phyloP scores from a whole-genome alignment of 2,329 filamentous ascomycete species.

The Fusarium verrucosum region DNA sequence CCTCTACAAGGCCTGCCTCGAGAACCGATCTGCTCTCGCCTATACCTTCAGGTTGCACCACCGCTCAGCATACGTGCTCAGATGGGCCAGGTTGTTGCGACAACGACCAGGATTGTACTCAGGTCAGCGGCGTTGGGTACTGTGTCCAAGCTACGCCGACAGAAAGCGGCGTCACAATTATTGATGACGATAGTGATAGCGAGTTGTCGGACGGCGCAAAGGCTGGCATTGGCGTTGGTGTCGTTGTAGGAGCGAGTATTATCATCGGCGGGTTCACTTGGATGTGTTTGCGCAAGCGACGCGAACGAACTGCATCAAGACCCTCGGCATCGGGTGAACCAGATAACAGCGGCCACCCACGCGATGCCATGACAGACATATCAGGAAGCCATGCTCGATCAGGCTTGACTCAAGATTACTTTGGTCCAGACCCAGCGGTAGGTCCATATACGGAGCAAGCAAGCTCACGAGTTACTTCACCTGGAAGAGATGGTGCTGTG shows the following conservation, averaged over 20 bases:
- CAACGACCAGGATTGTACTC: slow-evolving; percentile 55
- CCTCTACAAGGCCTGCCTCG: slow-evolving; percentile 45
- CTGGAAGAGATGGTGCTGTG: slow-evolving; percentile 52
- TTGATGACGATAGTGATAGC: slow-evolving; percentile 37
- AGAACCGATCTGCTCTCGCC: slow-evolving; percentile 46
- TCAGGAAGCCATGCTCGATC: slow-evolving; percentile 43
- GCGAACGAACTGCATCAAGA: slow-evolving; percentile 32
- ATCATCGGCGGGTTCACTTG: slow-evolving; percentile 57
- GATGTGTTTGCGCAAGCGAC: slow-evolving; percentile 56
- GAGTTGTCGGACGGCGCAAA: slow-evolving; percentile 61
- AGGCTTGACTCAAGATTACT: slow-evolving; percentile 54
- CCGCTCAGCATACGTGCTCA: slow-evolving; percentile 55
- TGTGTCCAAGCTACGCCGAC: slow-evolving; percentile 53
- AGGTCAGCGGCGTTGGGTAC: slow-evolving; percentile 48
- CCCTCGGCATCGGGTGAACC: slow-evolving; percentile 22
- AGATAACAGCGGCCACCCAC: slow-evolving; percentile 28
- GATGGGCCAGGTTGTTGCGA: slow-evolving; percentile 62
- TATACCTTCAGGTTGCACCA: slow-evolving; percentile 56
- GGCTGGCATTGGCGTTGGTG: slow-evolving; percentile 66
- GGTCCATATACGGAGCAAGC: slow-evolving; percentile 59
- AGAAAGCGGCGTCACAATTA: slow-evolving; percentile 45
- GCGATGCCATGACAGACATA: slow-evolving; percentile 49
- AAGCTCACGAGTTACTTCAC: slow-evolving; percentile 45
- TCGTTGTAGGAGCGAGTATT: slow-evolving; percentile 55
- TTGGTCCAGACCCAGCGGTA: slow-evolving; percentile 54